Conservation (phyloP, 169 alveolate genomes). For the Plasmodium malariae region DNA sequence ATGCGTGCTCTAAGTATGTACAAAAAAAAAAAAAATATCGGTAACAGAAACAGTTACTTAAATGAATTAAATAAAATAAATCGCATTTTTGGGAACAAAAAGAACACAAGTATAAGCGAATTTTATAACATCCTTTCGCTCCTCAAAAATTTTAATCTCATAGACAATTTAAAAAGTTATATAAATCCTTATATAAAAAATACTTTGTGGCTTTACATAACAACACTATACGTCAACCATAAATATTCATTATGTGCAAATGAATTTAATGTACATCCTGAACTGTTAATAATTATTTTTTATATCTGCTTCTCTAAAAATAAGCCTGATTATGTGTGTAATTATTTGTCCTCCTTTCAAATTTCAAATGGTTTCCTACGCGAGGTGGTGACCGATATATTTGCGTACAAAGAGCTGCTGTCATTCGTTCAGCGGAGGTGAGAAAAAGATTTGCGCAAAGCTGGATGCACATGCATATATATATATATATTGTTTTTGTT, state of each 20-base stretch:
- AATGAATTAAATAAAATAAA: constrained; percentile 59
- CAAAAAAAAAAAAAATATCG: constrained; percentile 55
- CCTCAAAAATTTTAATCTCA: constrained; percentile 19
- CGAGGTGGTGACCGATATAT: constrained; percentile 28
- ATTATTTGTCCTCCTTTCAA: constrained; percentile 32
- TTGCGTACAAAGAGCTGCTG: constrained; percentile 41
- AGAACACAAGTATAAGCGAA: constrained; percentile 9
- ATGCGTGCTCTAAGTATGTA: constrained; percentile 13
- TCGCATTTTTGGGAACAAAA: constrained; percentile 56
- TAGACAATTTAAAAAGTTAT: constrained; percentile 24
- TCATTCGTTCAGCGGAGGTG: constrained; percentile 29
- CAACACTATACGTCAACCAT: constrained; percentile 28
- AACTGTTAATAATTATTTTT: constrained; percentile 46
- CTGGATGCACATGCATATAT: not conserved
- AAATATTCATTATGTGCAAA: constrained; percentile 16
- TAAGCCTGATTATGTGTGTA: constrained; percentile 16
- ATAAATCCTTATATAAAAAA: constrained; percentile 59
- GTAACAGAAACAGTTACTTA: constrained; percentile 50
- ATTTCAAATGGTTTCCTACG: not conserved
- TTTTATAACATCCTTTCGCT: constrained; percentile 2
- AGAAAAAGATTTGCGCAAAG: not conserved
- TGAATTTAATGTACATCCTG: constrained; percentile 19
- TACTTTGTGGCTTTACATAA: constrained; percentile 54
- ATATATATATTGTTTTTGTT: not conserved
- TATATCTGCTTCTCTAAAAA: constrained; percentile 46